Evolutionary conservation across 2,329 filamentous ascomycete species (phyloP).

Genomic region (Dendryphion nanum): DNA sequence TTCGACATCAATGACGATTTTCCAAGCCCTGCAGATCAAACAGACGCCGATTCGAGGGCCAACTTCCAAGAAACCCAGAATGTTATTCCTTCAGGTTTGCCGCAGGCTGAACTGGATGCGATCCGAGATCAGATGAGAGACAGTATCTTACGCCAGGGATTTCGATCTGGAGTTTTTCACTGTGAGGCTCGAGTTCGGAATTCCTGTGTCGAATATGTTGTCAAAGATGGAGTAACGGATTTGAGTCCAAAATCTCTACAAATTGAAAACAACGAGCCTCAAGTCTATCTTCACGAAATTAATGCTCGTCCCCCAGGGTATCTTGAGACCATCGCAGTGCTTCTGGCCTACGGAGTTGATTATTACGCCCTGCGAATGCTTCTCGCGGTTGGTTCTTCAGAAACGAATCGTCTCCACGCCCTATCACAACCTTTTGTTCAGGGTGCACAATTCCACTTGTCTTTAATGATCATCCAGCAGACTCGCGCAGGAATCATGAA

Average conservation of each 20-base stretch:
- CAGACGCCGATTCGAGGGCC: neutral
- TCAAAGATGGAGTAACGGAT: constrained; percentile 4
- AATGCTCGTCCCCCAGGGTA: constrained; percentile 15
- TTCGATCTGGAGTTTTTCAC: constrained; percentile 13
- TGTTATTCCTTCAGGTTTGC: constrained; percentile 7
- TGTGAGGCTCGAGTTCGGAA: constrained; percentile 12
- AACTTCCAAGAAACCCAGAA: constrained; percentile 11
- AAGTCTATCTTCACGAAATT: constrained; percentile 14
- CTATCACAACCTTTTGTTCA: constrained; percentile 15
- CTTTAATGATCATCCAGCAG: constrained; percentile 8
- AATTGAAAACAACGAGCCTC: neutral
- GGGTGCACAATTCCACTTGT: constrained; percentile 6
- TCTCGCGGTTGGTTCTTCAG: constrained; percentile 9
- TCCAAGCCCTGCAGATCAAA: constrained; percentile 8
- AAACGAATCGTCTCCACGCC: constrained; percentile 10
- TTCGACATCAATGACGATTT: constrained; percentile 13
- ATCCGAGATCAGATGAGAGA: constrained; percentile 4
- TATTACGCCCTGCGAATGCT: constrained; percentile 12
- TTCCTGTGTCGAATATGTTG: constrained; percentile 5
- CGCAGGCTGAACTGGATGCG: constrained; percentile 4
- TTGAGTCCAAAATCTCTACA: constrained; percentile 2
- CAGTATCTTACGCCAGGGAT: constrained; percentile 6
- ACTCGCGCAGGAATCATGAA: constrained; percentile 7
- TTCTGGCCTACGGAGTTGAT: constrained; percentile 13
- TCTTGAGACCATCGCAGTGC: constrained; percentile 5